phyloP scores from a whole-genome alignment of 1,139 yeast genomes.

The Entelexis sorbosivorans region DNA sequence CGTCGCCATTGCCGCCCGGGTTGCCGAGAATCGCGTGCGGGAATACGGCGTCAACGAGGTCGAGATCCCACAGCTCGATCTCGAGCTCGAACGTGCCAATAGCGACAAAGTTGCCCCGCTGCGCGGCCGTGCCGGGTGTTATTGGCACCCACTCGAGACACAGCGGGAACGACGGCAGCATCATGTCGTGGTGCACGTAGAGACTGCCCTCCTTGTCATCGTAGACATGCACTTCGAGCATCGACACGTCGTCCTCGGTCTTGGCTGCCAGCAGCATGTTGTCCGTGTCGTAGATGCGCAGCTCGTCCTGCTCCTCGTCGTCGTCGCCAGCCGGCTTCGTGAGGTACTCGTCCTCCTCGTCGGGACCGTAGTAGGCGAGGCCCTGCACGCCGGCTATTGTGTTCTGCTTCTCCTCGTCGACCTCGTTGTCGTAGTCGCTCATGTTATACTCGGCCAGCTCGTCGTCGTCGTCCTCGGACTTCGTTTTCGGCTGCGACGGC shows the following conservation, averaged over 20 bases:
- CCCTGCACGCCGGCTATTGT: slow-evolving; percentile 37
- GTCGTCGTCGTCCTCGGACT: slow-evolving; percentile 36
- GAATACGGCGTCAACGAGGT: slow-evolving; percentile 82
- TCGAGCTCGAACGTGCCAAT: slow-evolving; percentile 96
- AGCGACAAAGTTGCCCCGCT: slow-evolving; percentile 84
- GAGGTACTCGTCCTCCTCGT: slow-evolving; percentile 64
- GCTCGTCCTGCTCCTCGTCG: slow-evolving; percentile 65
- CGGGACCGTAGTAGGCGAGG: slow-evolving; percentile 46
- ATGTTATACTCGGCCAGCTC: slow-evolving; percentile 68
- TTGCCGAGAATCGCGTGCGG: slow-evolving; percentile 91
- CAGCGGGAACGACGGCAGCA: slow-evolving; percentile 94
- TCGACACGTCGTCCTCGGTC: slow-evolving; percentile 91
- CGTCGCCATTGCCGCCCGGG: slow-evolving; percentile 18
- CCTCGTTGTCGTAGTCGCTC: slow-evolving; percentile 70
- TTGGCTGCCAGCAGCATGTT: slow-evolving; percentile 82
- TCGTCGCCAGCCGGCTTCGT: slow-evolving; percentile 54
- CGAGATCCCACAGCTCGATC: slow-evolving; percentile 94
- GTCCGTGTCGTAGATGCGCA: slow-evolving; percentile 82
- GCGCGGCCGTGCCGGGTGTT: slow-evolving; percentile 37
- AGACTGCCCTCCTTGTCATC: slow-evolving; percentile 70
- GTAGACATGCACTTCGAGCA: slow-evolving; percentile 83
- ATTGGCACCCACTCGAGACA: slow-evolving; percentile 87
- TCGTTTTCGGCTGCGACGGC: slow-evolving; percentile 22
- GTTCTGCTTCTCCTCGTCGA: slow-evolving; percentile 45
- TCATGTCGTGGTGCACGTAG: slow-evolving; percentile 90